These are phyloP conservation scores for Penicillium ochrochloron DNA, from an alignment of 495 filamentous ascomycete genomes.

Conservation along the genomic window DNA sequence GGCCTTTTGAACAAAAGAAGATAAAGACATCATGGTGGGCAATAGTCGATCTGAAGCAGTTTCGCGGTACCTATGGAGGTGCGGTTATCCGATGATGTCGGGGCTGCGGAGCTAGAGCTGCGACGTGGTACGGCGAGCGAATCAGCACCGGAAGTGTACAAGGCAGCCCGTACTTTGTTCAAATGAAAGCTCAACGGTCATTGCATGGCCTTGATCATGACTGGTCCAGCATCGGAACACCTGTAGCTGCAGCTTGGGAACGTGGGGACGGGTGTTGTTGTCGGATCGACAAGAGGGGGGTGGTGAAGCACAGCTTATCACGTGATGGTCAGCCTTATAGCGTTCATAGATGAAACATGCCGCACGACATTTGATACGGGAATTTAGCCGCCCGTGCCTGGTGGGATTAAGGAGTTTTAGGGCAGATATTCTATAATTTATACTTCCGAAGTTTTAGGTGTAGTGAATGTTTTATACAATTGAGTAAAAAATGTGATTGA, in stretches of 20 bases:
- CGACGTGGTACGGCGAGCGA: conserved; percentile 28
- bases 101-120: conserved; percentile 36
- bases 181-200: conserved; percentile 32
- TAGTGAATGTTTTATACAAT: neutral
- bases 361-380: neutral
- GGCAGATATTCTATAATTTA: neutral
- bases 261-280: conserved; percentile 28
- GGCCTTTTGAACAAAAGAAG: conserved; percentile 91
- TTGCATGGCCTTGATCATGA: conserved; percentile 37
- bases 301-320: conserved; percentile 19
- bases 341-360: neutral
- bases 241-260: conserved; percentile 27
- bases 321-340: conserved; percentile 24
- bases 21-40: conserved; percentile 73
- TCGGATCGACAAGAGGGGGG: conserved; percentile 36
- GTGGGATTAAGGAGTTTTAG: neutral
- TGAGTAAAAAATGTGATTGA: conserved; percentile 19
- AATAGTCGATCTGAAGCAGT: neutral
- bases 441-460: neutral
- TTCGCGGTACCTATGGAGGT: conserved; percentile 10
- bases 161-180: conserved; percentile 31
- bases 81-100: conserved; percentile 30
- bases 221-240: conserved; percentile 23
- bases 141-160: conserved; percentile 28
- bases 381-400: neutral